Evolutionary conservation across 1,284 basidiomycete species (phyloP).

Genomic region (Ceratobasidium sp.): DNA sequence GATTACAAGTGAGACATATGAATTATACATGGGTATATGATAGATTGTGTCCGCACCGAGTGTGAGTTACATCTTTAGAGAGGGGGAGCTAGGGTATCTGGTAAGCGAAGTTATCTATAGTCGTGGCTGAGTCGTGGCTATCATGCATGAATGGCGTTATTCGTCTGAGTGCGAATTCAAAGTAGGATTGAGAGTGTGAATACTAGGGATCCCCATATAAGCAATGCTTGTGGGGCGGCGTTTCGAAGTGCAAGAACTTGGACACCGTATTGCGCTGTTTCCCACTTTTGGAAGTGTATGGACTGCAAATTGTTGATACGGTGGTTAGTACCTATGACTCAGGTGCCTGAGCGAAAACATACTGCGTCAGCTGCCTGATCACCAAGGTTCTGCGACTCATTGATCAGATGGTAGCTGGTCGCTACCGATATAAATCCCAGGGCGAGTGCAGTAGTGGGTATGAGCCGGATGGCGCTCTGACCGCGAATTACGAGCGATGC

Average conservation of each 20-base stretch:
- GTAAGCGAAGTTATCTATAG: no score
- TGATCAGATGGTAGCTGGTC: conserved; percentile 3
- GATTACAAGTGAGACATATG: no score
- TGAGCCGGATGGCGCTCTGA: neutral
- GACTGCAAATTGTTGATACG: neutral
- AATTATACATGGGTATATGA: no score
- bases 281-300: conserved; percentile 23
- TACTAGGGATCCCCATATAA: conserved; percentile 3
- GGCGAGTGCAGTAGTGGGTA: neutral
- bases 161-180: neutral
- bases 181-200: conserved; percentile 3
- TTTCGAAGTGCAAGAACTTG: conserved; percentile 15
- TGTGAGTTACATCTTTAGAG: no score
- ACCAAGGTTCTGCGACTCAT: conserved; percentile 21
- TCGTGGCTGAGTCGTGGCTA: no score
- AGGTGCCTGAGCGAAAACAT: neutral
- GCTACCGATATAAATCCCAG: conserved; percentile 1
- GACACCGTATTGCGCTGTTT: neutral
- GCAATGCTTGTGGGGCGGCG: conserved; percentile 10
- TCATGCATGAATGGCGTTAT: no score
- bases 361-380: conserved; percentile 29
- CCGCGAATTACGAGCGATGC: neutral
- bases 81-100: no score
- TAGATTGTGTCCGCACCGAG: no score
- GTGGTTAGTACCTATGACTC: neutral